These are phyloP conservation scores for Pyrenula aspistea DNA, from an alignment of 495 filamentous ascomycete species.

Conservation along the genomic window DNA sequence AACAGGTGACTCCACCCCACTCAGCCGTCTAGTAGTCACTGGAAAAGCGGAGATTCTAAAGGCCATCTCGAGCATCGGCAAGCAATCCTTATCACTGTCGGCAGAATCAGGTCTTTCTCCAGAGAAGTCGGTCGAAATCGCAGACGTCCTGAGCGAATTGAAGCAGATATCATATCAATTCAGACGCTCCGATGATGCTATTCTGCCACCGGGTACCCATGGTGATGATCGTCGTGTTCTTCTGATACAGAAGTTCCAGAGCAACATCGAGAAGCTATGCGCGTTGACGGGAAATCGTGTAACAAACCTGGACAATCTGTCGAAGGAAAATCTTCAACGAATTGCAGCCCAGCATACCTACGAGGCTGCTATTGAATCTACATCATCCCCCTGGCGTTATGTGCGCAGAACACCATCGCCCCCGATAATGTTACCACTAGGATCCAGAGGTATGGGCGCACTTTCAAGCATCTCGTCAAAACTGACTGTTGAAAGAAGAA, in stretches of 20 bases:
- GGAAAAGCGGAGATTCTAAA: neutral
- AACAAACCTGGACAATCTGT: neutral
- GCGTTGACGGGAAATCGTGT: neutral
- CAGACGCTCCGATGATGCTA: neutral
- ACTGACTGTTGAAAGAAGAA: neutral
- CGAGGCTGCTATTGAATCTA: neutral
- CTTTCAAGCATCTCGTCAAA: neutral
- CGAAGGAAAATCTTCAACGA: neutral
- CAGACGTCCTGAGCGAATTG: neutral
- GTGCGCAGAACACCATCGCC: neutral
- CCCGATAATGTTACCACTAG: neutral
- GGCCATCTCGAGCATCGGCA: neutral
- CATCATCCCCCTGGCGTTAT: neutral
- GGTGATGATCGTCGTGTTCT: neutral
- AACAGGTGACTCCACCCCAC: neutral
- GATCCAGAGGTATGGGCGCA: neutral
- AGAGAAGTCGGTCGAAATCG: neutral
- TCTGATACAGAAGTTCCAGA: neutral
- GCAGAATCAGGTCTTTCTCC: neutral
- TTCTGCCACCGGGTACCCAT: neutral
- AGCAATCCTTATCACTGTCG: neutral
- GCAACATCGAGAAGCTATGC: neutral
- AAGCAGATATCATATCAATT: neutral
- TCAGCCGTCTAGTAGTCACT: neutral
- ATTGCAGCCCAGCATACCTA: neutral